Evolutionary conservation across 345 rosid species (phyloP).

Genomic region (Geranium rotundifolium): DNA sequence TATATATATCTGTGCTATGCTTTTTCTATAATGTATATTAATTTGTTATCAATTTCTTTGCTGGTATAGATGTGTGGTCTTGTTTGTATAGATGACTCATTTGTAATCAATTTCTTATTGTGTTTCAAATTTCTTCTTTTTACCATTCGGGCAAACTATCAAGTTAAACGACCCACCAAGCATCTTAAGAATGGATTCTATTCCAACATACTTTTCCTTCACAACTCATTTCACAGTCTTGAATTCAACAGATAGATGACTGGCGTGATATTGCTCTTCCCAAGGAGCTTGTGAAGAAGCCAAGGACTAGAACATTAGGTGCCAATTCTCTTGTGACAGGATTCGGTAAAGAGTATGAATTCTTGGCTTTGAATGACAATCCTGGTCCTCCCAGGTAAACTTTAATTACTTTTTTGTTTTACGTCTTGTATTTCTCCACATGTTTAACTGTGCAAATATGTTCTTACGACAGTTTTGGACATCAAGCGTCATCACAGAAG

Average conservation of each 20-base stretch:
- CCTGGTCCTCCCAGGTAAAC: constrained; percentile 39
- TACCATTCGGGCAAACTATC: no score
- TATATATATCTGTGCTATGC: no score
- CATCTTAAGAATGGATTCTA: no score
- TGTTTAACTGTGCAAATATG: no score
- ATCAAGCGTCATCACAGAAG: constrained; percentile 29
- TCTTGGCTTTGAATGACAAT: constrained; percentile 34
- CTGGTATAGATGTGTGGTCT: no score
- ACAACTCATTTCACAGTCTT: neutral
- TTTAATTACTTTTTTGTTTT: neutral
- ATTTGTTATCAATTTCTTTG: no score
- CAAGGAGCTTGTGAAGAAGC: constrained; percentile 38
- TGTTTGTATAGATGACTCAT: no score
- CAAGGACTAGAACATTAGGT: constrained; percentile 66
- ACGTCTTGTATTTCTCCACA: neutral
- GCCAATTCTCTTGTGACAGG: constrained; percentile 57
- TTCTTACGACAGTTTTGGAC: no score
- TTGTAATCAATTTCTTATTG: no score
- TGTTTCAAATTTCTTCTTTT: no score
- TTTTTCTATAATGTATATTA: no score
- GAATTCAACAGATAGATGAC: constrained; percentile 68
- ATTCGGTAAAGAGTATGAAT: constrained; percentile 62
- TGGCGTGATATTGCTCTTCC: constrained; percentile 87
- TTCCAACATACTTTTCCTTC: neutral
- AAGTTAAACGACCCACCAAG: no score